phyloP scores from a whole-genome alignment of 164 flowering plant genomes.

The Berberis thunbergii region DNA sequence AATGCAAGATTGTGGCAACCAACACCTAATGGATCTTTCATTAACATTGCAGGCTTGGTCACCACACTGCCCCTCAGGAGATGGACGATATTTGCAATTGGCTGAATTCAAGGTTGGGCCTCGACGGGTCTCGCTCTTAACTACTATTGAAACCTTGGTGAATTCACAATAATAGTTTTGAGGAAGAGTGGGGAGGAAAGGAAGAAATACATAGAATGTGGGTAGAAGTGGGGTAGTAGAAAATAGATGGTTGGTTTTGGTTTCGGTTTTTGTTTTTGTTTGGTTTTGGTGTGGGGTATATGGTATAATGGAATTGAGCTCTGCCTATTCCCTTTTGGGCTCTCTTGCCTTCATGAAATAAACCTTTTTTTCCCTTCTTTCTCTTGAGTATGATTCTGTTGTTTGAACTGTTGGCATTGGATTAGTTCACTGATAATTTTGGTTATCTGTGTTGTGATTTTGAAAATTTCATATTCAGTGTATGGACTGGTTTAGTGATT shows the following conservation, averaged over 20 bases:
- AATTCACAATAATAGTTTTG: slow-evolving; percentile 7
- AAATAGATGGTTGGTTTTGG: slow-evolving; percentile 11
- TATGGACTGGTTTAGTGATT: too few relatives aligned
- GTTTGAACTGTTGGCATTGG: neutral
- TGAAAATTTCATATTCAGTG: too few relatives aligned
- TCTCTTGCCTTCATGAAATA: slow-evolving; percentile 7
- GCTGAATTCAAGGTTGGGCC: slow-evolving; percentile 61
- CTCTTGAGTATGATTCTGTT: neutral
- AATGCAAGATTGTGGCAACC: neutral
- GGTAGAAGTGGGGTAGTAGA: slow-evolving; percentile 14
- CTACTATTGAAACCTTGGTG: neutral
- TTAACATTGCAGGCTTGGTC: slow-evolving; percentile 75
- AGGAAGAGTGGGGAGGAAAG: slow-evolving; percentile 6
- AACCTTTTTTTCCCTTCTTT: slow-evolving; percentile 6
- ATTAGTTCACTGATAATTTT: too few relatives aligned
- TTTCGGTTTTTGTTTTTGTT: too few relatives aligned
- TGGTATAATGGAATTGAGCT: slow-evolving; percentile 21
- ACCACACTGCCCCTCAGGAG: slow-evolving; percentile 83
- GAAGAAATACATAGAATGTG: slow-evolving; percentile 5
- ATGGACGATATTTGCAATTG: slow-evolving; percentile 88
- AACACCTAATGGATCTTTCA: neutral
- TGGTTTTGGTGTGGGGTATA: slow-evolving; percentile 18
- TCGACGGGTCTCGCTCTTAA: slow-evolving; percentile 40
- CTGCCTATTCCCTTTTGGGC: slow-evolving; percentile 11
- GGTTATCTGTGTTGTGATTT: too few relatives aligned